Conservation (phyloP, 129 eudicot genomes). For the Escallonia herrerae region DNA sequence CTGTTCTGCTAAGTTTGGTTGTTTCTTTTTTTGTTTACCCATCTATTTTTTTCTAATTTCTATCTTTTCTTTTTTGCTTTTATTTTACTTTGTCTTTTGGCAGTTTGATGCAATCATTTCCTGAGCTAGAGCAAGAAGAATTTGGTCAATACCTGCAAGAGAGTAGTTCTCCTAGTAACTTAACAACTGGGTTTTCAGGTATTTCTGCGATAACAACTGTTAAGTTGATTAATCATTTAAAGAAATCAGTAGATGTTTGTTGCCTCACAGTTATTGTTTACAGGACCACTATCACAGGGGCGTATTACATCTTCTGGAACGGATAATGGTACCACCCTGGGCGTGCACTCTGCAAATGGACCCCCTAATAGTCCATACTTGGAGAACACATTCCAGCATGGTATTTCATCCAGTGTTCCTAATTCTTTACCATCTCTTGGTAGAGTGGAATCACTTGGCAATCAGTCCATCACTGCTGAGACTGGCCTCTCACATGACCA, state of each 20-base stretch:
- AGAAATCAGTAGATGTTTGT: background rate
- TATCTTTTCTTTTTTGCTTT: background rate
- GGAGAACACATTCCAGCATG: constrained; percentile 36
- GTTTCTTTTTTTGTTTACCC: background rate
- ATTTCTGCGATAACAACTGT: background rate
- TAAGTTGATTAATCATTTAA: background rate
- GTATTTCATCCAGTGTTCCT: constrained; percentile 54
- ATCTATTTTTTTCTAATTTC: background rate
- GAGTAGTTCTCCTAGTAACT: constrained; percentile 43
- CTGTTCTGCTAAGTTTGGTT: background rate
- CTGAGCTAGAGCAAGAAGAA: constrained; percentile 60
- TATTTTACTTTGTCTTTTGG: constrained; percentile 7
- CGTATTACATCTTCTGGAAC: constrained; percentile 21
- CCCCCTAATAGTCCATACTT: constrained; percentile 28
- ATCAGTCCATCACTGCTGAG: constrained; percentile 36
- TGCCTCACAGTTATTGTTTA: background rate
- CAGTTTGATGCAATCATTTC: constrained; percentile 45
- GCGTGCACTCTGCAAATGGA: constrained; percentile 25
- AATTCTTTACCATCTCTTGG: constrained; percentile 42
- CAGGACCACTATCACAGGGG: constrained; percentile 44
- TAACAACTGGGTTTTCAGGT: constrained; percentile 47
- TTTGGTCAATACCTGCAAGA: constrained; percentile 44
- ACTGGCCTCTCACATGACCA: constrained; percentile 35
- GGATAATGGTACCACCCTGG: constrained; percentile 33
- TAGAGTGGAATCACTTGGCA: constrained; percentile 48